phyloP scores from a whole-genome alignment of 768 basidiomycete species.

The Agrocybe pediades region DNA sequence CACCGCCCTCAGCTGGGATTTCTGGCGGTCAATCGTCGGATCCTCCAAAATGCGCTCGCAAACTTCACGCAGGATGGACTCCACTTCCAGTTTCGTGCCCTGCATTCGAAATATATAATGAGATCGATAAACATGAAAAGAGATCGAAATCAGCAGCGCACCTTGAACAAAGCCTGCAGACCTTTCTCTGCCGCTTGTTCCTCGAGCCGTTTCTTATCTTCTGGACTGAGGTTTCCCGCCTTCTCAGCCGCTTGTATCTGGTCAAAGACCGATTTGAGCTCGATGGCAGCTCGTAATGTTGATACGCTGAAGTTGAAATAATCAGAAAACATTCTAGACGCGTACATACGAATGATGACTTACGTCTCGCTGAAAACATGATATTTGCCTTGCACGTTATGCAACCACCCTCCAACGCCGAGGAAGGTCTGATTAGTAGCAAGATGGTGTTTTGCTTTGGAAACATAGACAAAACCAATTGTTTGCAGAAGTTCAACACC shows the following conservation, averaged over 20 bases:
- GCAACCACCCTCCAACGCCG: slow-evolving; percentile 91
- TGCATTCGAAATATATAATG: slow-evolving; percentile 25
- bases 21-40: slow-evolving; percentile 49
- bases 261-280: slow-evolving; percentile 88
- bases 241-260: slow-evolving; percentile 91
- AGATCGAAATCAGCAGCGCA: slow-evolving; percentile 23
- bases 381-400: slow-evolving; percentile 90
- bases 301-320: slow-evolving; percentile 57
- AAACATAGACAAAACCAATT: slow-evolving; percentile 82
- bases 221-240: slow-evolving; percentile 74
- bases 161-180: slow-evolving; percentile 89
- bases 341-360: slow-evolving; percentile 28
- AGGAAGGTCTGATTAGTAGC: slow-evolving; percentile 73
- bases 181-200: slow-evolving; percentile 95
- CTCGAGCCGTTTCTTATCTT: slow-evolving; percentile 81
- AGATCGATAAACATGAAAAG: not conserved
- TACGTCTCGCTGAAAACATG: slow-evolving; percentile 94
- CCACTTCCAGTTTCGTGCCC: slow-evolving; percentile 91
- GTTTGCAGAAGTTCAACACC: slow-evolving; percentile 85
- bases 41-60: slow-evolving; percentile 81
- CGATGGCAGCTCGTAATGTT: slow-evolving; percentile 83
- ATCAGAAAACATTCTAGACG: slow-evolving; percentile 1
- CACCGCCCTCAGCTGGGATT: slow-evolving; percentile 73
- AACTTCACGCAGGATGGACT: slow-evolving; percentile 85
- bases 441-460: slow-evolving; percentile 82